A percentile compares a stretch with the other conserved stretches of the same genome.
phyloP scores from a whole-genome alignment of 225 moss, liverwort and hornwort species.

The Climacium dendroides region DNA sequence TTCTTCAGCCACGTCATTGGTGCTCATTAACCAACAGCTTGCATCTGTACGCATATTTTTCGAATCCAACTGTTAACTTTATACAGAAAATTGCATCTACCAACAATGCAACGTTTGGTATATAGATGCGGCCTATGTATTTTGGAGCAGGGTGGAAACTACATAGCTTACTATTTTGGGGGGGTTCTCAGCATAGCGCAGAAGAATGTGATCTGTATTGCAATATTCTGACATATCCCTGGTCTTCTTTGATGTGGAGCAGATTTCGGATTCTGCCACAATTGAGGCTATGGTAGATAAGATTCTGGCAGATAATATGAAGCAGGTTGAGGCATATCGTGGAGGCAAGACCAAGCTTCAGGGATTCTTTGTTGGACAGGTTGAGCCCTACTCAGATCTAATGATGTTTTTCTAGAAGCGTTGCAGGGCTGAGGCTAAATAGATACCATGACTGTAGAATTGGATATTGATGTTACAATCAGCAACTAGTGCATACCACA shows the following conservation, averaged over 20 bases:
- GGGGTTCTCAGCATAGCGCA: background rate
- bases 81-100: background rate
- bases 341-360: slow-evolving; percentile 95
- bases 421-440: background rate
- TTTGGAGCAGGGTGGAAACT: background rate
- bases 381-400: background rate
- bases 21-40: background rate
- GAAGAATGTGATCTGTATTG: background rate
- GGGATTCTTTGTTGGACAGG: slow-evolving; percentile 98
- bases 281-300: slow-evolving; percentile 80
- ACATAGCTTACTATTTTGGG: background rate
- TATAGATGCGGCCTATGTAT: background rate
- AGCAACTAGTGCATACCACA: background rate
- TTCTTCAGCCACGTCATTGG: background rate
- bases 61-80: background rate
- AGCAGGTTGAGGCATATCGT: slow-evolving; percentile 81
- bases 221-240: background rate
- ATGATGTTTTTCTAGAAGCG: background rate
- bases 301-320: slow-evolving; percentile 68
- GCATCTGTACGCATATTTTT: background rate
- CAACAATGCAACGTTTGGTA: background rate
- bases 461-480: background rate
- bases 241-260: background rate
- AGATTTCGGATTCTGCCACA: slow-evolving; percentile 72
- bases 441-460: background rate